Evolutionary conservation across 495 filamentous ascomycete species (phyloP).

Genomic region (Trichoderma asperelloides): DNA sequence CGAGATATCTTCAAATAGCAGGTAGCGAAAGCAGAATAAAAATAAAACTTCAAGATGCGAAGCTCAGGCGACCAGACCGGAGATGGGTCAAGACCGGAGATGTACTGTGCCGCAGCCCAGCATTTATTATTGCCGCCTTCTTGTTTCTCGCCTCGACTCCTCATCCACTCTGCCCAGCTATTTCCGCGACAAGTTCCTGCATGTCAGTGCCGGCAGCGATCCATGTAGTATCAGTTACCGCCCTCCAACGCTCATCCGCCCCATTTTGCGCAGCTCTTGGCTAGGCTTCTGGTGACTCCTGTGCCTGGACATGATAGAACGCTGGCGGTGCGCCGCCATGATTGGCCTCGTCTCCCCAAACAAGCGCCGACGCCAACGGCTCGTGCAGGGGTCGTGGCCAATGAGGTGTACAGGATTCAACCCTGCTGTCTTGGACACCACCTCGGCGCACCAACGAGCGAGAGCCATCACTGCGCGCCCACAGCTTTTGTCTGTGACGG

Average conservation of each 20-base stretch:
- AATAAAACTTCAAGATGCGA: neutral
- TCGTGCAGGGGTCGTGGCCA: neutral
- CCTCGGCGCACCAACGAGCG: neutral
- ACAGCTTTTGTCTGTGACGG: neutral
- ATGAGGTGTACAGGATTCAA: neutral
- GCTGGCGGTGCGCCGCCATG: neutral
- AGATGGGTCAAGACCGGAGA: neutral
- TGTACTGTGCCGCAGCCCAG: neutral
- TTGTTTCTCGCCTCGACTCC: neutral
- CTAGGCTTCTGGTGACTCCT: neutral
- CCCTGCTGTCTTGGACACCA: neutral
- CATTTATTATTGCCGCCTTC: neutral
- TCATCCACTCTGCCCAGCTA: neutral
- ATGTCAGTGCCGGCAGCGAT: neutral
- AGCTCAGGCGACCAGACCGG: neutral
- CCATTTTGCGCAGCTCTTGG: neutral
- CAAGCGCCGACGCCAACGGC: conserved; percentile 5
- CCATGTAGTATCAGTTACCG: conserved; percentile 3
- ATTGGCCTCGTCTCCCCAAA: neutral
- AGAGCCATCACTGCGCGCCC: conserved; percentile 4
- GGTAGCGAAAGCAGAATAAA: neutral
- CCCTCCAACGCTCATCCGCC: neutral
- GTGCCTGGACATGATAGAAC: neutral
- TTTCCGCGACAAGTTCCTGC: neutral
- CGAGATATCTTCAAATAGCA: neutral